A percentile compares a stretch with the other conserved stretches of the same genome.
phyloP scores from a whole-genome alignment of 1,284 basidiomycete species.

The Papiliotrema fonsecae region DNA sequence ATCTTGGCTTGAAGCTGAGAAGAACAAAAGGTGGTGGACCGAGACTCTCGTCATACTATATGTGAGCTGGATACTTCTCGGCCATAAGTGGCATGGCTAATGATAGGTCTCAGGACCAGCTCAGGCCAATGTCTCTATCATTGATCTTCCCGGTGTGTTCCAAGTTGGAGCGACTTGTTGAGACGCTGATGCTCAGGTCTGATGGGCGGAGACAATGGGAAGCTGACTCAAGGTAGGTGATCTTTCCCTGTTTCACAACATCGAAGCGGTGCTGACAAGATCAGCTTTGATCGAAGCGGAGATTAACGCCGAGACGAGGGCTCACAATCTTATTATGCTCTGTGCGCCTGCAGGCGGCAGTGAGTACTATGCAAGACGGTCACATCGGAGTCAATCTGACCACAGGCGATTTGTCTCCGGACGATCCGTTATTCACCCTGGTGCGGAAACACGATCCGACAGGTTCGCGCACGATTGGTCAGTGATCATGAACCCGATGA shows the following conservation, averaged over 20 bases:
- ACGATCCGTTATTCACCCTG: slow-evolving; percentile 7
- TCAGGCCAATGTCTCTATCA: slow-evolving; percentile 16
- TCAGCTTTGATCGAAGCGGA: slow-evolving; percentile 13
- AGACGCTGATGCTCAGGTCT: slow-evolving; percentile 3
- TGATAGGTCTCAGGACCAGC: slow-evolving; percentile 15
- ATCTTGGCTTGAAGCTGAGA: slow-evolving; percentile 1
- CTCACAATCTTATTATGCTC: slow-evolving; percentile 19
- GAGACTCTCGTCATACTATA: slow-evolving; percentile 18
- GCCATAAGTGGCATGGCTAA: neutral
- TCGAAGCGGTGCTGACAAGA: neutral
- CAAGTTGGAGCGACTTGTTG: neutral
- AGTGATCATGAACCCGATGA: neutral
- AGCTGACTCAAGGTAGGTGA: slow-evolving; percentile 1
- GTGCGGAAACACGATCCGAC: slow-evolving; percentile 12
- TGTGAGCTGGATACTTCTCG: slow-evolving; percentile 5
- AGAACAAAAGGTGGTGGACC: slow-evolving; percentile 5
- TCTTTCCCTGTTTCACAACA: neutral
- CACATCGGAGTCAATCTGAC: neutral
- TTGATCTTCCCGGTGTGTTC: slow-evolving; percentile 31
- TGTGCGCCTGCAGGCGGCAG: slow-evolving; percentile 18
- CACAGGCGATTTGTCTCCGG: slow-evolving; percentile 12
- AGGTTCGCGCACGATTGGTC: slow-evolving; percentile 14
- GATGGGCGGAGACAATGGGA: slow-evolving; percentile 1
- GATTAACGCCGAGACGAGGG: slow-evolving; percentile 5
- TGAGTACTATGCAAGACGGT: slow-evolving; percentile 3